Evolutionary conservation across 169 alveolate genomes (phyloP), one percentile per base, ranked within the genome.

Genomic region (Amoebophrya sp.): DNA sequence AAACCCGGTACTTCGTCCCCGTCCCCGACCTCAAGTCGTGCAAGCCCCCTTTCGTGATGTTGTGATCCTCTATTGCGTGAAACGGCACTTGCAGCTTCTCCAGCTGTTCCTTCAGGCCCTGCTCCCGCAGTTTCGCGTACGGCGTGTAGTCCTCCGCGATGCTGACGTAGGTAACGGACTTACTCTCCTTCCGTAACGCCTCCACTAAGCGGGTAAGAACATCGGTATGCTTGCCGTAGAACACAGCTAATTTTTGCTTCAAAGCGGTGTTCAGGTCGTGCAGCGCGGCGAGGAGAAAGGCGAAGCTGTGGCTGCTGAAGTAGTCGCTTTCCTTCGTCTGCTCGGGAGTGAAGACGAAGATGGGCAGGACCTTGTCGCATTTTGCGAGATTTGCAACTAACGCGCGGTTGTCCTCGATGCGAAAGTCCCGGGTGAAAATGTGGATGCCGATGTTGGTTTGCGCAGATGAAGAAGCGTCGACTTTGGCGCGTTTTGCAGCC

Each of bases 381-480:
- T 66, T 66, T n/a, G 1, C 35, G 10, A 12, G 10, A 25, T 0
- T 2, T 66, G 83, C 35, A 1, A 18, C 35, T 1, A 66, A 66
- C 1, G 83, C 83, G 83, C 35, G 83, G 83, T 66, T 66, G 83
- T 66, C 83, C 35, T 66, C 83, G 7, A 25, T 25, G 1, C 83
- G 83, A 2, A 66, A n/a, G 83, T 66, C 83, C 10, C 83, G 83
- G 35, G 83, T 66, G 83, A 66, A 66, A 25, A 66, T n/a, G 83
- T 66, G 83, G 18, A 66, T 66, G 54, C 54, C 54, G 12, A 41
- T 41, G 12, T 41, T 12, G 54, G 54, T 2, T 41, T 41, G 23
- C 54, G n/a, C n/a, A n/a, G n/a, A n/a, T n/a, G n/a, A n/a, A n/a
- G n/a, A n/a, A n/a, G n/a, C n/a, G n/a, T n/a, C n/a, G n/a, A n/a